Evolutionary conservation across 352 stramenopile genomes (phyloP), one percentile per base, ranked within the genome.

Genomic region (Aphanomyces euteiches): DNA sequence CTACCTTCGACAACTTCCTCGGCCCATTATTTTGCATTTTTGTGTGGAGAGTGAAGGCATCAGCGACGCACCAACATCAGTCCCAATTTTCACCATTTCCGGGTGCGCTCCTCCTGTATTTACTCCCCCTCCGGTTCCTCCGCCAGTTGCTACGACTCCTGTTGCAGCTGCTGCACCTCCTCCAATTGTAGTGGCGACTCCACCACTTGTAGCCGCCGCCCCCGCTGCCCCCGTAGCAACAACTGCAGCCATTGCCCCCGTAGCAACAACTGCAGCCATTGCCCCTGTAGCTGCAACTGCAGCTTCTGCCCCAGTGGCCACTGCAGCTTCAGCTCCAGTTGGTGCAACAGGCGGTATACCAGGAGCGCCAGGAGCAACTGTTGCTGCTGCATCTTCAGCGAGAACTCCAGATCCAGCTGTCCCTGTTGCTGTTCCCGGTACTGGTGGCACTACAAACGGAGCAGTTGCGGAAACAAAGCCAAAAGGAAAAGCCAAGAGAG

Each of bases 1-100:
- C 13, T n/a, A n/a, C 19, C 0, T 61, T 17, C 54, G 34, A 40
- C n/a, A n/a, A 6, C 7, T 39, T 7, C 19, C 28, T n/a, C n/a
- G 54, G 5, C 54, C 54, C 12, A 39, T 40, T 1, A 61, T 37
- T 43, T 39, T 61, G 54, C 54, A 61, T 37, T 61, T 61, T 39
- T 61, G 54, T 37, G 15, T 41, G n/a, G n/a, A 13, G 8, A 38
- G n/a, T 8, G n/a, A 58, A 58, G 50, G 50, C 50, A 58, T 58
- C n/a, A 19, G 50, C 28, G 37, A 58, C 50, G 50, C 28, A 28
- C 28, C 28, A 28, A 28, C 28, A 28, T 28, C 28, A 28, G 28
- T 21, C n/a, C n/a, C 45, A 53, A 53, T 53, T 15, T 19, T 19
- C 45, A 15, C 13, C 13, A n/a, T 53, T 19, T 15, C 45, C 1